Conservation (phyloP, 768 basidiomycete genomes). For the Dacryopinax spathularia region DNA sequence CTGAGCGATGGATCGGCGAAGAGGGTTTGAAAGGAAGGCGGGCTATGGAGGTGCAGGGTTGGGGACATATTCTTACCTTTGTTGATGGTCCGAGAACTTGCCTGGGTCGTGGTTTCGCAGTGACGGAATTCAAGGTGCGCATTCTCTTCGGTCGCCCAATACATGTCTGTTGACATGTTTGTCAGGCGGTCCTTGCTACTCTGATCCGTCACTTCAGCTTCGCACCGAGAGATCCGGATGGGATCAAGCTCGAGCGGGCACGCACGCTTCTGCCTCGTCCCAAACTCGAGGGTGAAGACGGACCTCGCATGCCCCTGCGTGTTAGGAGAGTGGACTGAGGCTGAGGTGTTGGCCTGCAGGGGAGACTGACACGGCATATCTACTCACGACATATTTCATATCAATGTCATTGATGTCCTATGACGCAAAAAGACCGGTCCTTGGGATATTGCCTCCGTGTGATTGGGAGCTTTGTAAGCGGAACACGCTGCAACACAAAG, state of each 20-base stretch:
- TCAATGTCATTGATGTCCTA: no score
- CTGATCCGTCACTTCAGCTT: slow-evolving; percentile 32
- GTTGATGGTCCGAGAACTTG: slow-evolving; percentile 39
- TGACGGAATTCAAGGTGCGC: slow-evolving; percentile 31
- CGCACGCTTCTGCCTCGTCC: neutral
- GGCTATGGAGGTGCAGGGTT: slow-evolving; percentile 20
- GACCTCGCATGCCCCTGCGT: neutral
- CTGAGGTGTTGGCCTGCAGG: neutral
- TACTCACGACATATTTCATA: no score
- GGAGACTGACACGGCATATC: no score
- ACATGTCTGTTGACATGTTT: neutral
- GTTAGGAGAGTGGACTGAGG: neutral
- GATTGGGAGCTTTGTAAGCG: neutral
- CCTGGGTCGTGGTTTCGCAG: slow-evolving; percentile 35
- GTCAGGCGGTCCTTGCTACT: slow-evolving; percentile 31
- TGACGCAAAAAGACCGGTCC: neutral
- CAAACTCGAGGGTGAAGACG: neutral
- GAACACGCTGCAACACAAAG: neutral
- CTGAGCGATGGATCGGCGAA: slow-evolving; percentile 31
- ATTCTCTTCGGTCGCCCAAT: neutral
- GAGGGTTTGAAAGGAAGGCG: neutral
- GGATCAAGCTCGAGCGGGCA: neutral
- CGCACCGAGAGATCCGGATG: slow-evolving; percentile 8
- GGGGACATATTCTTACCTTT: slow-evolving; percentile 39
- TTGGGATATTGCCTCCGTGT: neutral